Conservation (phyloP, 148 eudicot species). For the Rheum nobile region DNA sequence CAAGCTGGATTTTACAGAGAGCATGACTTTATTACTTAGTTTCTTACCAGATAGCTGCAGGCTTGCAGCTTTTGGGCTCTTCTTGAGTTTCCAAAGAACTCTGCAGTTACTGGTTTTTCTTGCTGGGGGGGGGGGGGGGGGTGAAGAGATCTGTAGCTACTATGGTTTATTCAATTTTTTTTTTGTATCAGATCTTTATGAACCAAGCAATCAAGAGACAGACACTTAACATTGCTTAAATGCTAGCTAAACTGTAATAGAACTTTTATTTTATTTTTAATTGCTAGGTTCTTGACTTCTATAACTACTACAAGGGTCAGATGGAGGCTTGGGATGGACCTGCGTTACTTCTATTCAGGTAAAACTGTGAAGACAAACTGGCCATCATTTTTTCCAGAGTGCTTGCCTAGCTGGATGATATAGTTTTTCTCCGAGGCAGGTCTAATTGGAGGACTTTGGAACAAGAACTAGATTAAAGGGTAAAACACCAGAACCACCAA, state of each 20-base stretch:
- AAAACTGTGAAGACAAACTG: conserved; percentile 1
- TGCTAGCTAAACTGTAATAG: conserved; percentile 9
- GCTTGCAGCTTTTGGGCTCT: neutral
- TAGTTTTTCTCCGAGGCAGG: neutral
- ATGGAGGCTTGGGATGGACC: conserved; percentile 99
- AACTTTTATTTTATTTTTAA: conserved; percentile 2
- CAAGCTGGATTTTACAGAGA: neutral
- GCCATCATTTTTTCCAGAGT: neutral
- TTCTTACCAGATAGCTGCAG: neutral
- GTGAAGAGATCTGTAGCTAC: neutral
- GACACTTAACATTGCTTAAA: neutral
- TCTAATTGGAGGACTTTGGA: neutral
- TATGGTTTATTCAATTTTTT: neutral
- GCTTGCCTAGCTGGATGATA: neutral
- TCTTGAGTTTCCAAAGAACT: neutral
- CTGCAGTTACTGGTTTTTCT: neutral
- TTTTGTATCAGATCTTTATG: neutral
- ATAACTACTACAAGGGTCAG: conserved; percentile 96
- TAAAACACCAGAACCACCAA: neutral
- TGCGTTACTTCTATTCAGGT: conserved; percentile 97
- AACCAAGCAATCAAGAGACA: neutral
- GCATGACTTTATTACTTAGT: neutral
- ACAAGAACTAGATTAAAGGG: neutral
- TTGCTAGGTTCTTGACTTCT: conserved; percentile 70
- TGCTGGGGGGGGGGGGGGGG: too few species aligned